These are phyloP conservation scores for Fusarium newnesense DNA, from an alignment of 2,329 filamentous ascomycete genomes.

Conservation along the genomic window DNA sequence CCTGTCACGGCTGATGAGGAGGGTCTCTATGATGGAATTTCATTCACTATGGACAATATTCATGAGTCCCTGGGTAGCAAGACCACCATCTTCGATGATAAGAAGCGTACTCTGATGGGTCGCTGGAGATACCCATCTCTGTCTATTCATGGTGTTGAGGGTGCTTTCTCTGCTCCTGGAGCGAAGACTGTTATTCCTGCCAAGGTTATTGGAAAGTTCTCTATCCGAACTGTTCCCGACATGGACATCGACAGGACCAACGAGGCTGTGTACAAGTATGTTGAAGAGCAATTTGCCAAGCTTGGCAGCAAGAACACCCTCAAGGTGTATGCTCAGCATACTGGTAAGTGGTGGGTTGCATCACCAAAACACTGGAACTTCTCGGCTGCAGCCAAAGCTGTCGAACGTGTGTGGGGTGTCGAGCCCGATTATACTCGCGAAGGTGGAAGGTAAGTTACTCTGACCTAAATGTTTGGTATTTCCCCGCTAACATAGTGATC, in stretches of 20 bases:
- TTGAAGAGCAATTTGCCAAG: conserved; percentile 86
- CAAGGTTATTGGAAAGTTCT: conserved; percentile 98
- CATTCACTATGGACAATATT: conserved; percentile 96
- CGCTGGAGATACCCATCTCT: conserved; percentile 96
- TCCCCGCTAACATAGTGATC: conserved; percentile 25
- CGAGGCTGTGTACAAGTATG: conserved; percentile 82
- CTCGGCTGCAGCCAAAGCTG: conserved; percentile 91
- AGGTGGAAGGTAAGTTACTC: conserved; percentile 78
- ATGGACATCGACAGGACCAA: conserved; percentile 96
- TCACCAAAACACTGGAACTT: conserved; percentile 99
- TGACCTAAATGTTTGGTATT: background rate
- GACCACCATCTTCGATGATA: conserved; percentile 87
- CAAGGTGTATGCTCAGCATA: conserved; percentile 84
- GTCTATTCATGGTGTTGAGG: conserved; percentile 93
- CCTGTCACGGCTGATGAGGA: conserved; percentile 88
- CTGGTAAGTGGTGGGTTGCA: conserved; percentile 98
- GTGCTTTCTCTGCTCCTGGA: conserved; percentile 90
- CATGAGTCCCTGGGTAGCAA: conserved; percentile 90
- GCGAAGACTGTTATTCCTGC: conserved; percentile 99
- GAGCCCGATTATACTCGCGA: conserved; percentile 95
- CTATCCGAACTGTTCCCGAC: conserved; percentile 94
- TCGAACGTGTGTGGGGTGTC: conserved; percentile 92
- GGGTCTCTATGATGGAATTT: conserved; percentile 86
- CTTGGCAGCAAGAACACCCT: conserved; percentile 92
- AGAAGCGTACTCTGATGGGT: conserved; percentile 93